phyloP scores from a whole-genome alignment of 2,329 filamentous ascomycete species.

The Berkeleyomyces basicola region DNA sequence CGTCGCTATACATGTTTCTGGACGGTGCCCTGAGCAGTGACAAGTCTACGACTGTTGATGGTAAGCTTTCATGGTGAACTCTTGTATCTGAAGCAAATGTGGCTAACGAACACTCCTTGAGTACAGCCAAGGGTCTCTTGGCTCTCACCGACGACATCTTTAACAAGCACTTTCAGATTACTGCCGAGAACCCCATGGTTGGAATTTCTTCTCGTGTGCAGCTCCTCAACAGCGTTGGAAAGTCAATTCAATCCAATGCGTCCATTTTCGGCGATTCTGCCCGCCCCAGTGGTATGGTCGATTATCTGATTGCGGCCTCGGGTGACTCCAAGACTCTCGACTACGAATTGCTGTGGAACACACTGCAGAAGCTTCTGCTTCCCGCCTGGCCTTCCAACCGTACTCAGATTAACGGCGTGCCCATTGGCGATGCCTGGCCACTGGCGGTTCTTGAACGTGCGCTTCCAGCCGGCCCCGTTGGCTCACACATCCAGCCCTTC shows the following conservation, averaged over 20 bases:
- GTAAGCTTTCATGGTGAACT: slow-evolving; percentile 17
- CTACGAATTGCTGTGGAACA: slow-evolving; percentile 25
- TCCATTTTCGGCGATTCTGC: slow-evolving; percentile 27
- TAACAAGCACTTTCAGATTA: slow-evolving; percentile 27
- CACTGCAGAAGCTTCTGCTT: slow-evolving; percentile 28
- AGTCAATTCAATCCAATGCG: slow-evolving; percentile 23
- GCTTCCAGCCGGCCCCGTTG: slow-evolving; percentile 3
- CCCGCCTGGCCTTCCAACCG: slow-evolving; percentile 33
- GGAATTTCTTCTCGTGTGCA: slow-evolving; percentile 27
- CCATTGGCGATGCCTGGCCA: slow-evolving; percentile 36
- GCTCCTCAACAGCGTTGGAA: slow-evolving; percentile 26
- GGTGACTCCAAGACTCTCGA: slow-evolving; percentile 21
- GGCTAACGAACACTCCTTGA: not conserved
- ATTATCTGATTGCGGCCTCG: slow-evolving; percentile 23
- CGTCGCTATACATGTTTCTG: slow-evolving; percentile 33
- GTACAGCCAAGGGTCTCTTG: slow-evolving; percentile 21
- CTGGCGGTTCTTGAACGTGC: slow-evolving; percentile 19
- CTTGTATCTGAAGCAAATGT: not conserved
- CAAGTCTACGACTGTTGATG: slow-evolving; percentile 20
- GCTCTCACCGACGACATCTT: slow-evolving; percentile 22
- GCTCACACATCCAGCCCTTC: slow-evolving; percentile 30
- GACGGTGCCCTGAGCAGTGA: slow-evolving; percentile 23
- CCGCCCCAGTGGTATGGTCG: slow-evolving; percentile 31
- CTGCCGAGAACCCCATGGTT: slow-evolving; percentile 27
- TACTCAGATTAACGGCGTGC: slow-evolving; percentile 30